Base-by-base conservation (phyloP, 805 yeast species). In the Wickerhamomyces sydowiorum region DNA sequence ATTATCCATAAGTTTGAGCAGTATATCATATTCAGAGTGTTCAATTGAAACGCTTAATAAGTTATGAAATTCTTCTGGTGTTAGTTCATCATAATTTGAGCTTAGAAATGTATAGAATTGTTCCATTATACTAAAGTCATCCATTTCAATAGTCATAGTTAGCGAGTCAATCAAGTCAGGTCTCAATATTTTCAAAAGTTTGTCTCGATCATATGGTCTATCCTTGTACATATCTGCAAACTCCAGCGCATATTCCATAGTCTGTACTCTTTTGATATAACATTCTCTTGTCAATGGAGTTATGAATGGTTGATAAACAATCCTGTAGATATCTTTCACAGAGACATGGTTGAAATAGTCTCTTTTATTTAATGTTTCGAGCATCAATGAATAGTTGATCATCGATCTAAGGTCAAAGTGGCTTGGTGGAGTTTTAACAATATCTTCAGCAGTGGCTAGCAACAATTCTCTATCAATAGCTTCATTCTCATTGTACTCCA, bases 251-350 rank as follows among this genome's bases (percentile, higher is more conserved):
- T 43, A 28, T 7, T 17, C 21, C 22, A 30, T 30, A 5, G 33
- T 7, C 18, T 30, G 33, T 5, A 30, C 21, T 10, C 33, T 30
- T 30, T 5, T 5, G 3, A 17, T 5, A 18, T 30, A 18, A 10
- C 12, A 9, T 30, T n/a, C 9, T 10, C 10, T 30, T n/a, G 30
- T 37, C 15, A 32, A 21, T 1, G 38, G 22, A 5, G 32, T 27
- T 7, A 48, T 34, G 13, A 46, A 42, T 7, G 49, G 49, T 20
- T 30, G 37, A 23, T 27, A 41, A 18, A 27, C 15, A 8, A 40
- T 37, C 2, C 17, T n/a, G 15, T 39, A 41, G 7, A 25, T n/a
- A 5, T 38, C 38, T 37, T 41, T 34, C 3, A 31, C 18, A 14
- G 37, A 13, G 6, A 25, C 4, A n/a, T 19, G 13, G 5, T 33